Conservation (phyloP, 441 rosid species). For the Metrosideros polymorpha region DNA sequence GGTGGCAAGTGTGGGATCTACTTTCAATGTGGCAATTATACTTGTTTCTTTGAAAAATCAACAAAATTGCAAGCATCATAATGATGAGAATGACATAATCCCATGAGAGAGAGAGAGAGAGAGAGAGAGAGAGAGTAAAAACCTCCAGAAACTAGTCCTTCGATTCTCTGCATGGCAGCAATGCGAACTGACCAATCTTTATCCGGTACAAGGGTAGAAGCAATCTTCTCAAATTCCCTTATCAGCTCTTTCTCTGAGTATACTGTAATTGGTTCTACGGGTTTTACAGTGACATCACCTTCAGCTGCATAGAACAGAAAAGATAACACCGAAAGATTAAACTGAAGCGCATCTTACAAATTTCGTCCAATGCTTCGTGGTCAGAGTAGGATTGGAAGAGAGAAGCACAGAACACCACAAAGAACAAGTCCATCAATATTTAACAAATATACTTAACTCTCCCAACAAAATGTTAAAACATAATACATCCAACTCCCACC, state of each 20-base stretch:
- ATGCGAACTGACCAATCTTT: slow-evolving; percentile 98
- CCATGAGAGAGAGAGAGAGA: neutral
- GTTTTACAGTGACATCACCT: slow-evolving; percentile 64
- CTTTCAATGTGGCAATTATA: neutral
- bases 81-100: neutral
- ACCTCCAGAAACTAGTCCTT: slow-evolving; percentile 97
- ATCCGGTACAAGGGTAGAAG: slow-evolving; percentile 81
- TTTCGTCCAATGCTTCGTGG: neutral
- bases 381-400: neutral
- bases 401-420: neutral
- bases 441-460: neutral
- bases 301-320: slow-evolving; percentile 42
- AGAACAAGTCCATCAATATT: neutral
- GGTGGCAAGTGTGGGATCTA: neutral
- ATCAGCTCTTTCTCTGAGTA: slow-evolving; percentile 94
- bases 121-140: neutral
- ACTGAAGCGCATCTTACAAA: neutral
- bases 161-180: slow-evolving; percentile 96
- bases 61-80: neutral
- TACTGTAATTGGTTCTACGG: slow-evolving; percentile 67
- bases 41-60: neutral
- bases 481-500: neutral
- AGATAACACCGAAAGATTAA: neutral
- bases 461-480: neutral
- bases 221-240: slow-evolving; percentile 88